Conservation (phyloP, 2,329 filamentous ascomycete genomes). For the Cladorrhinum sp. region DNA sequence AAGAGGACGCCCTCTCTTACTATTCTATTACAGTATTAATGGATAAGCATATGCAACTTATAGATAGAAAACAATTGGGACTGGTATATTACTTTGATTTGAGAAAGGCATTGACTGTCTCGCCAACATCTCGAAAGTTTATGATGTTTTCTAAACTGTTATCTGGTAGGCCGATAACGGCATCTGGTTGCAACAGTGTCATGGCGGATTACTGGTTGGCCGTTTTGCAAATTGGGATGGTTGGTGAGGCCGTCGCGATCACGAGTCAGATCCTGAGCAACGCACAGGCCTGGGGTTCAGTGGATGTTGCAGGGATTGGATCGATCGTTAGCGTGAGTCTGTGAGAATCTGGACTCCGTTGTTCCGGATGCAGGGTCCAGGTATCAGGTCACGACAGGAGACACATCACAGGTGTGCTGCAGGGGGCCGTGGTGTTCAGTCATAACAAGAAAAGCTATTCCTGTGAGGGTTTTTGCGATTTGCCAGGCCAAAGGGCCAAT, state of each 20-base stretch:
- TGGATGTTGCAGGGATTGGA: neutral
- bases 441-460: too few relatives aligned
- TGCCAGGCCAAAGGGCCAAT: too few relatives aligned
- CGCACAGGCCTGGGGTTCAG: neutral
- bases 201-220: neutral
- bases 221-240: neutral
- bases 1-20: constrained; percentile 64
- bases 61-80: neutral
- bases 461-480: too few relatives aligned
- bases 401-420: neutral
- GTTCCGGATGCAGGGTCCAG: neutral
- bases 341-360: neutral
- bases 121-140: constrained; percentile 76
- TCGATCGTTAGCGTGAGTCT: neutral
- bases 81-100: constrained; percentile 47
- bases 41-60: neutral
- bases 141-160: constrained; percentile 54
- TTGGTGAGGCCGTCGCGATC: neutral
- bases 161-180: neutral
- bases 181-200: neutral
- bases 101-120: constrained; percentile 60
- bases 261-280: neutral
- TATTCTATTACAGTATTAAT: constrained; percentile 32
- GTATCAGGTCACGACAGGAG: neutral
- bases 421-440: neutral